phyloP scores from a whole-genome alignment of 176 grass and related monocot species.

The Oryza glaberrima region DNA sequence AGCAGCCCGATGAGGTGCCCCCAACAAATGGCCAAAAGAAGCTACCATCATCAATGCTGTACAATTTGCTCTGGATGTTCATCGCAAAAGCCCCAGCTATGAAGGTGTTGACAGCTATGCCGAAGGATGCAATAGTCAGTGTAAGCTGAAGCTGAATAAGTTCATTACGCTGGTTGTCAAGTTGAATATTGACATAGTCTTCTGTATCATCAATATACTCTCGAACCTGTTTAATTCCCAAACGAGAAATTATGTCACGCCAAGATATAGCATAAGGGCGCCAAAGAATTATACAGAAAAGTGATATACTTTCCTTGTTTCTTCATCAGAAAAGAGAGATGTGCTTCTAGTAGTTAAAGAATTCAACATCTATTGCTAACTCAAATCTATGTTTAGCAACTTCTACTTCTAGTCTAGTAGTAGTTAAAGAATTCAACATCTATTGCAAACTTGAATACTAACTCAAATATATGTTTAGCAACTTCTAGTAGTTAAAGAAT shows the following conservation, averaged over 20 bases:
- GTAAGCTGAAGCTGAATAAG: conserved; percentile 96
- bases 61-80: conserved; percentile 63
- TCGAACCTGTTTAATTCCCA: conserved; percentile 64
- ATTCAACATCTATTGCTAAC: background rate
- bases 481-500: background rate
- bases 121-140: conserved; percentile 82
- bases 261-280: conserved; percentile 9
- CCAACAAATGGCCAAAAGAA: conserved; percentile 77
- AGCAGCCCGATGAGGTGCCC: conserved; percentile 62
- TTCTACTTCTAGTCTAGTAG: background rate
- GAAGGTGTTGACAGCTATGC: conserved; percentile 70
- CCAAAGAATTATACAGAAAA: conserved; percentile 19
- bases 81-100: conserved; percentile 89
- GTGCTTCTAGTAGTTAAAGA: conserved; percentile 9
- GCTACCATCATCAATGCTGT: conserved; percentile 31
- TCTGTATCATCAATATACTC: conserved; percentile 96
- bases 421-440: conserved; percentile 18
- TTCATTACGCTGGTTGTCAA: conserved; percentile 89
- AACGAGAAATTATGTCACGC: conserved; percentile 22
- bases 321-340: conserved; percentile 14
- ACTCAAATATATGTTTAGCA: conserved; percentile 4
- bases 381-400: conserved; percentile 1
- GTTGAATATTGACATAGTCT: conserved; percentile 98
- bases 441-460: background rate
- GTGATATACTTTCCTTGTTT: conserved; percentile 13